A percentile compares a stretch with the other conserved stretches of the same genome.
Conservation (phyloP, 495 filamentous ascomycete species). For the Podospora australis region DNA sequence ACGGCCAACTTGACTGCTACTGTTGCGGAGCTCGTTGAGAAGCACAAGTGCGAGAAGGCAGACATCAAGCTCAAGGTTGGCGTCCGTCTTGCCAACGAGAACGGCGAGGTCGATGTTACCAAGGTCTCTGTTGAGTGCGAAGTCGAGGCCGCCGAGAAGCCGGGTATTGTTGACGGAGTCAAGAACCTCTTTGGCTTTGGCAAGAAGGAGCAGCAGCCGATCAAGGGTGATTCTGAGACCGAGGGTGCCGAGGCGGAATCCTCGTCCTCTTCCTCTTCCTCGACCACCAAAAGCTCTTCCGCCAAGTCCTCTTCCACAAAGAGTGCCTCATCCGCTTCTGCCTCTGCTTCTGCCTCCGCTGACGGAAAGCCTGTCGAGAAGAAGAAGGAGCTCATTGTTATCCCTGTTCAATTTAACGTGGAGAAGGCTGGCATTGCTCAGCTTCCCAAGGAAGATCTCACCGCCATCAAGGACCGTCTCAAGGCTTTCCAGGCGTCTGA, state of each 20-base stretch:
- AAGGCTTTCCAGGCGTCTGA: slow-evolving; percentile 81
- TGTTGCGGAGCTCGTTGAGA: slow-evolving; percentile 65
- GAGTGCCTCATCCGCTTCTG: slow-evolving; percentile 30
- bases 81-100: slow-evolving; percentile 60
- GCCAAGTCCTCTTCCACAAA: no score
- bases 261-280: slow-evolving; percentile 31
- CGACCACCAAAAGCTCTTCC: slow-evolving; percentile 24
- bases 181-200: slow-evolving; percentile 95
- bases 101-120: slow-evolving; percentile 78
- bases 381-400: slow-evolving; percentile 62
- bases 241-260: slow-evolving; percentile 29
- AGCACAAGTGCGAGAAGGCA: slow-evolving; percentile 64
- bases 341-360: slow-evolving; percentile 36
- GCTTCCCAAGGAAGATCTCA: slow-evolving; percentile 51
- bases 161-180: slow-evolving; percentile 79
- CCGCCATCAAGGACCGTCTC: slow-evolving; percentile 64
- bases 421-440: slow-evolving; percentile 55
- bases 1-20: slow-evolving; percentile 82
- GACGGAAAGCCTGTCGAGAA: slow-evolving; percentile 38
- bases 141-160: slow-evolving; percentile 60
- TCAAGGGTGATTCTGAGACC: slow-evolving; percentile 44
- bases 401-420: slow-evolving; percentile 59
- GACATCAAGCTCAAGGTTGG: slow-evolving; percentile 77
- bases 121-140: slow-evolving; percentile 79
- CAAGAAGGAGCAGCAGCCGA: slow-evolving; percentile 73